Evolutionary conservation across 108 stramenopile species (phyloP).

Genomic region (Stephanodiscus triporus): DNA sequence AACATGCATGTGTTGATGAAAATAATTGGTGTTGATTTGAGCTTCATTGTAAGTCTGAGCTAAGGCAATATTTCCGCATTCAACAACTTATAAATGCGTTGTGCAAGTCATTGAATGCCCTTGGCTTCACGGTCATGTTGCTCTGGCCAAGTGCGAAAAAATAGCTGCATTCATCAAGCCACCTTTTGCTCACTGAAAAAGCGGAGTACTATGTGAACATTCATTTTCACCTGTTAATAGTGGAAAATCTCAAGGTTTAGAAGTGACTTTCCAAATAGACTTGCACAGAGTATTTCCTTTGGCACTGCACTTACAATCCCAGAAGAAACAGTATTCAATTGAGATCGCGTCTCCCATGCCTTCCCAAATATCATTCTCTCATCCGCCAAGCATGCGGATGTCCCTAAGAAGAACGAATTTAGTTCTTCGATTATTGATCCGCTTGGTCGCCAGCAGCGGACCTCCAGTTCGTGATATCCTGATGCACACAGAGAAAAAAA

Average conservation of each 20-base stretch:
- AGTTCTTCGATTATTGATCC: conserved; percentile 58
- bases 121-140: too few species aligned
- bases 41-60: too few species aligned
- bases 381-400: conserved; percentile 51
- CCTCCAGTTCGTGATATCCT: conserved; percentile 52
- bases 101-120: too few species aligned
- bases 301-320: conserved; percentile 46
- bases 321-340: conserved; percentile 48
- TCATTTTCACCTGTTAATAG: conserved; percentile 5
- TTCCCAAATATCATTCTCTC: conserved; percentile 56
- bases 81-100: too few species aligned
- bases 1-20: too few species aligned
- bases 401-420: conserved; percentile 60
- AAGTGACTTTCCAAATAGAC: not conserved
- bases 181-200: conserved; percentile 34
- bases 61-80: too few species aligned
- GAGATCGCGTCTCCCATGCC: conserved; percentile 61
- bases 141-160: too few species aligned
- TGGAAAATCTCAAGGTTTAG: not conserved
- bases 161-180: not conserved
- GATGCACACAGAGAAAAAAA: not conserved
- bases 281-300: not conserved
- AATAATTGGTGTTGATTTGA: too few species aligned
- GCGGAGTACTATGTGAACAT: conserved; percentile 16
- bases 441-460: conserved; percentile 61